Evolutionary conservation across 106 monocot species (phyloP), one percentile per base, ranked within the genome.

Genomic region (Dioscorea dumetorum): DNA sequence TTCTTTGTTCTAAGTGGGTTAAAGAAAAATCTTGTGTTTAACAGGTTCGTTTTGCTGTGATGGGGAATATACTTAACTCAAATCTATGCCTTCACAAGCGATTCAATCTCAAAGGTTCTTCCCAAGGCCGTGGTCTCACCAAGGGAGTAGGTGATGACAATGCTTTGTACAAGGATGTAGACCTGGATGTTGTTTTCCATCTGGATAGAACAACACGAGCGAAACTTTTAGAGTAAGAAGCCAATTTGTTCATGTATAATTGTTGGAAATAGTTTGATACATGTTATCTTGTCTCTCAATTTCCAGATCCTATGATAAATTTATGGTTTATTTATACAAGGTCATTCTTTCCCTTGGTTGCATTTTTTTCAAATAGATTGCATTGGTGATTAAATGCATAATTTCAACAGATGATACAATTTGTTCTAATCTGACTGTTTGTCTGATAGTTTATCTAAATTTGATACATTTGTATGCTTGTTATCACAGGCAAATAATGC

Each of bases 401-500:
- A 41, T 41, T 41, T 41, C 10, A 5, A 41, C 9, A 10, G 41
- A 41, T 41, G 41, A 41, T 41, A 41, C 41, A 41, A 0, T 41
- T 41, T 41, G 41, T 8, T 41, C 6, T 41, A 41, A 41, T 10
- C 10, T n/a, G 41, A 41, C 10, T 41, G 6, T 41, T 41, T 41
- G 41, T 5, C 5, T 0, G 6, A 41, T 5, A 41, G 3, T 10
- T 8, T 41, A 41, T 41, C 41, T 41, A 41, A 41, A 41, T 41
- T 41, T 41, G 41, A 41, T 54, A 54, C 17, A 2, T 17, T 17
- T 17, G 17, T 17, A 2, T 51, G 1, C 7, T 54, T 19, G 15
- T 48, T 21, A 4, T 41, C 49, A 16, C 73, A 79, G 79, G 50
- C 74, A 79, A 74, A 58, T 79, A 20, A 61, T 74, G 35, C 31